Base-by-base conservation (phyloP, 768 basidiomycete genomes). In the Artomyces pyxidatus region DNA sequence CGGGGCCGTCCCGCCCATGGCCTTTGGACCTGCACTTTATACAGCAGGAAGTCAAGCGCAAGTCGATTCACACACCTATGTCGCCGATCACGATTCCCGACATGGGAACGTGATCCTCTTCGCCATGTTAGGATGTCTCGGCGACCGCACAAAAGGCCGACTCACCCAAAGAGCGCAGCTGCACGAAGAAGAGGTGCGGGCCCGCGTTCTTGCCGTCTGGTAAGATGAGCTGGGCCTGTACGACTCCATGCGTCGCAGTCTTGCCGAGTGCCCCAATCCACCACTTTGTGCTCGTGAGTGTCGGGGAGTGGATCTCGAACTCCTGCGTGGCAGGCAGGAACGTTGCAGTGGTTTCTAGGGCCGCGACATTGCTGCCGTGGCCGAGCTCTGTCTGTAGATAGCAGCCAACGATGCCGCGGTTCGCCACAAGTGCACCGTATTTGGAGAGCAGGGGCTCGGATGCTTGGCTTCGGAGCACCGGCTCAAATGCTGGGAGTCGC, bases 381-480 rank as follows among this genome's bases (percentile, higher is more conserved):
- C 77, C 87, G 5, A 88, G 78, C 57, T 89, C 86, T 0, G 86
- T 88, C 59, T 89, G 84, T 26, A 85, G 66, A 63, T 86, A 86
- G 51, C 81, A 83, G 2, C 74, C 86, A 4, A 85, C 62, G 53
- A 88, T 81, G 1, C 76, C 85, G 6, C 75, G 74, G 27, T 72
- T 67, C 2, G 69, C 56, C 12, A 78, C 71, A 11, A 82, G 68
- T 5, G 60, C 61, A 7, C 71, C 73, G 53, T 80, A 85, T 49
- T 75, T 71, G 10, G 69, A 65, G 12, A 81, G 49, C 19, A 87
- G 68, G 11, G 70, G 67, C 1, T 76, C 66, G 0, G 78, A 78
- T 0, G 71, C 83, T 66, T 88, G 85, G 1, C 76, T 71, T 43
- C 69, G 56, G 47, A 88, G 73, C 11, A 88, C 80, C 3, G 86